These are phyloP conservation scores for Monosporascus sp. DNA, from an alignment of 2,329 filamentous ascomycete genomes.

Conservation along the genomic window DNA sequence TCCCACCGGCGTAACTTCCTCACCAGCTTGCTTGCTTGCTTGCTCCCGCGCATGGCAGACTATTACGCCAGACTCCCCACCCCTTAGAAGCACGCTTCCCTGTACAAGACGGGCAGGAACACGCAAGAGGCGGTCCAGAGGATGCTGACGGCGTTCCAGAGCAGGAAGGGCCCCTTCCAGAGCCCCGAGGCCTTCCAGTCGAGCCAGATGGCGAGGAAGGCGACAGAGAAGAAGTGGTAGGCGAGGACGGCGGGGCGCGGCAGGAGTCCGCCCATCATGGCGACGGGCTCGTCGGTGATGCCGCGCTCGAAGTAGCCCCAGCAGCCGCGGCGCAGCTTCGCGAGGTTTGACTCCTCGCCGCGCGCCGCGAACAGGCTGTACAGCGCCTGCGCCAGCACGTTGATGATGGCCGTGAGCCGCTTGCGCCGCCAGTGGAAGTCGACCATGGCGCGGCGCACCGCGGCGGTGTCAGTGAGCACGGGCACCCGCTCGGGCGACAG, in stretches of 20 bases:
- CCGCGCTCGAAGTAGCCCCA: slow-evolving; percentile 84
- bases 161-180: slow-evolving; percentile 56
- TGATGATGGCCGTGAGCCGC: slow-evolving; percentile 78
- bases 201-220: slow-evolving; percentile 78
- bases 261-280: slow-evolving; percentile 76
- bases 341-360: slow-evolving; percentile 63
- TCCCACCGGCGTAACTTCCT: no score
- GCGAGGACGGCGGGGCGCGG: slow-evolving; percentile 71
- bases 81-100: slow-evolving; percentile 44
- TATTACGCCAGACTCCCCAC: not conserved
- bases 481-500: slow-evolving; percentile 66
- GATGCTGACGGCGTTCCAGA: slow-evolving; percentile 62
- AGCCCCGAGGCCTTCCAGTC: slow-evolving; percentile 45
- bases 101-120: slow-evolving; percentile 75
- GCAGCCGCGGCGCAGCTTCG: slow-evolving; percentile 80
- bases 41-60: not conserved
- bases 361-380: slow-evolving; percentile 83
- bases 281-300: slow-evolving; percentile 71
- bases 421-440: slow-evolving; percentile 87
- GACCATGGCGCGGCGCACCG: slow-evolving; percentile 63
- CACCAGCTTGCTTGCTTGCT: not conserved
- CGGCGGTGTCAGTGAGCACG: slow-evolving; percentile 58
- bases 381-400: slow-evolving; percentile 92
- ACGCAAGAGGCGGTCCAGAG: slow-evolving; percentile 78
- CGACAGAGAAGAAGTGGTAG: slow-evolving; percentile 92